Evolutionary conservation across 2,329 filamentous ascomycete species (phyloP).

Genomic region (Alternaria novae-zelandiae): DNA sequence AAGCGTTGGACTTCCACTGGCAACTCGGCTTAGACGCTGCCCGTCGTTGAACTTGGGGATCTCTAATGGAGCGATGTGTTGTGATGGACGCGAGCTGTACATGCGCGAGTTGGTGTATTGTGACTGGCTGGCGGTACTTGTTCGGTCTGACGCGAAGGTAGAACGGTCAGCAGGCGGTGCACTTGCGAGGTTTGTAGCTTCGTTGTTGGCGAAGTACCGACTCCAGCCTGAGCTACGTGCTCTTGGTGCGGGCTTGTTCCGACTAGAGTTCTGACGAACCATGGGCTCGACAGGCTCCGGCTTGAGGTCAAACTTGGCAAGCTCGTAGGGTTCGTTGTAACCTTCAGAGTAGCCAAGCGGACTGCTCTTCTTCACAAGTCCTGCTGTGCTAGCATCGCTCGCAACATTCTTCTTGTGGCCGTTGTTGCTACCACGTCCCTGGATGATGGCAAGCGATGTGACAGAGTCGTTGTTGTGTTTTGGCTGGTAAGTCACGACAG

Average conservation of each 20-base stretch:
- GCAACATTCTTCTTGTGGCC: conserved; percentile 58
- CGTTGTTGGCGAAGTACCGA: conserved; percentile 77
- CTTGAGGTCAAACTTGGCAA: conserved; percentile 53
- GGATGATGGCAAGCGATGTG: conserved; percentile 56
- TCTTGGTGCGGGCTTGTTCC: conserved; percentile 30
- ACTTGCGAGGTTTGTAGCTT: conserved; percentile 60
- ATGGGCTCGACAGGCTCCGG: conserved; percentile 42
- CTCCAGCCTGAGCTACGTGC: conserved; percentile 75
- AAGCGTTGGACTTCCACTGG: conserved; percentile 73
- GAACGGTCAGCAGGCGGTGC: conserved; percentile 66
- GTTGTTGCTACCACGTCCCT: conserved; percentile 60
- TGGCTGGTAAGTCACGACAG: conserved; percentile 43
- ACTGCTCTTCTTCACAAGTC: conserved; percentile 63
- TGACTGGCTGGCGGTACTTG: conserved; percentile 47
- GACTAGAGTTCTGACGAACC: conserved; percentile 47
- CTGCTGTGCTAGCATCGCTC: conserved; percentile 67
- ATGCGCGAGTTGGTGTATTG: conserved; percentile 59
- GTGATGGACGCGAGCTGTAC: conserved; percentile 68
- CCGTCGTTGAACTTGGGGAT: conserved; percentile 58
- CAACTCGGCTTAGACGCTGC: conserved; percentile 69
- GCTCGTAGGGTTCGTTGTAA: conserved; percentile 51
- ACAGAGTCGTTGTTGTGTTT: conserved; percentile 45
- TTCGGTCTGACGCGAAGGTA: conserved; percentile 49
- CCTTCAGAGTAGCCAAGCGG: conserved; percentile 48
- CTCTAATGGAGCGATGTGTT: conserved; percentile 70